Conservation (phyloP, 805 yeast genomes). For the Saccharomycopsis fermentans region DNA sequence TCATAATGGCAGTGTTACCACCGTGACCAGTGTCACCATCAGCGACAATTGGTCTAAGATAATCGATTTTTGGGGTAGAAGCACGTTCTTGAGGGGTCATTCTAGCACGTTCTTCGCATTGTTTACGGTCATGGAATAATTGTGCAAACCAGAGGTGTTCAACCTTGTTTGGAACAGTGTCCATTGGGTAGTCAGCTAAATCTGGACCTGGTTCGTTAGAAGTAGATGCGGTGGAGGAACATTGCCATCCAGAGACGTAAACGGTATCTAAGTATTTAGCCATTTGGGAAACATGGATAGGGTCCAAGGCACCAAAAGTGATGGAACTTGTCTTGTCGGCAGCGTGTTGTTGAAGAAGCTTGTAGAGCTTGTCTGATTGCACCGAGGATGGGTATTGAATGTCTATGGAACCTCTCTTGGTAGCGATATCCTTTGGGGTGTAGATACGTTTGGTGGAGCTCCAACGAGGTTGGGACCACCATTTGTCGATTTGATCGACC, state of each 20-base stretch:
- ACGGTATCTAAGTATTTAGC: constrained; percentile 87
- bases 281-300: constrained; percentile 94
- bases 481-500: constrained; percentile 61
- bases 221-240: constrained; percentile 94
- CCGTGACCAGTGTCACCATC: constrained; percentile 99
- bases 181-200: constrained; percentile 97
- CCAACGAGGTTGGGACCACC: constrained; percentile 98
- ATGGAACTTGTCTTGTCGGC: constrained; percentile 62
- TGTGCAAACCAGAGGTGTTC: constrained; percentile 96
- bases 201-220: constrained; percentile 98
- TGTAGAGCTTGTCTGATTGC: constrained; percentile 76
- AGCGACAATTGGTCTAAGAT: constrained; percentile 88
- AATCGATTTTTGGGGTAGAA: constrained; percentile 68
- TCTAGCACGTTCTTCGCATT: constrained; percentile 68
- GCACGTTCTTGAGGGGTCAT: constrained; percentile 55
- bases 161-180: constrained; percentile 96
- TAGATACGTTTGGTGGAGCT: constrained; percentile 76
- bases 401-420: constrained; percentile 74
- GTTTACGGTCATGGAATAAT: constrained; percentile 94
- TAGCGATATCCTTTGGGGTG: constrained; percentile 79
- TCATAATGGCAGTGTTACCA: constrained; percentile 92
- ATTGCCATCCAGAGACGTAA: constrained; percentile 98
- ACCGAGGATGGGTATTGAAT: constrained; percentile 64
- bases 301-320: constrained; percentile 95
- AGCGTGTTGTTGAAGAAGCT: constrained; percentile 62